Base-by-base conservation (phyloP, 768 basidiomycete genomes). In the Suillus subaureus region DNA sequence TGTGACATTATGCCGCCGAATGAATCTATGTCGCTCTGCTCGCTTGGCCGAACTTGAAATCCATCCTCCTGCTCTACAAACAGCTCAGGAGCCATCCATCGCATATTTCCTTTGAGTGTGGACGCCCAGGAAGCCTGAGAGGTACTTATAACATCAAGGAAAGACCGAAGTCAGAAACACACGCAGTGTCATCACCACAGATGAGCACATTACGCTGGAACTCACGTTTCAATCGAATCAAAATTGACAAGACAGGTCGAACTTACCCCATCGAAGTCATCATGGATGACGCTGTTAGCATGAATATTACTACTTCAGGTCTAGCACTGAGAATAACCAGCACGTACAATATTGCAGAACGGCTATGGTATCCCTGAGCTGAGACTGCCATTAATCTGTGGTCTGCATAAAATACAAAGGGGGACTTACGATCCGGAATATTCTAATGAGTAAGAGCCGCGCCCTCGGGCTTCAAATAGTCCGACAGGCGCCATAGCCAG, bases 81-180 rank as follows among this genome's bases (percentile, higher is more conserved):
- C 0, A 85, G 64, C 18, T 79, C 72, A 0, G 82, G 75, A 63
- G 83, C 84, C 13, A 81, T 81, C 83, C 84, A 85, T 3, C 83
- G 79, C 37, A 83, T 73, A n/a, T 80, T 81, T 15, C 84, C 83
- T 21, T 79, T 79, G 42, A 83, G 70, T 18, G 73, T 71, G 3
- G 79, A 78, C 2, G 75, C 72, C 66, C 72, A 54, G 57, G 55
- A 61, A 7, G 42, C 52, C 7, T 75, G 75, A 7, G 69, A 68
- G 21, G 64, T 65, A 7, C 55, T 67, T 28, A 64, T 67, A 1
- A 64, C 35, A 79, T 68, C 15, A 67, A 70, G 23, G 77, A 77
- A n/a, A 81, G 71, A 15, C 80, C 79, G 28, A 80, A 81, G 68
- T 80, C 81, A 18, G 73, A 74, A 8, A 81, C 69, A 58, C 72